Conservation (phyloP, 345 rosid species). For the Aquilaria malaccensis region DNA sequence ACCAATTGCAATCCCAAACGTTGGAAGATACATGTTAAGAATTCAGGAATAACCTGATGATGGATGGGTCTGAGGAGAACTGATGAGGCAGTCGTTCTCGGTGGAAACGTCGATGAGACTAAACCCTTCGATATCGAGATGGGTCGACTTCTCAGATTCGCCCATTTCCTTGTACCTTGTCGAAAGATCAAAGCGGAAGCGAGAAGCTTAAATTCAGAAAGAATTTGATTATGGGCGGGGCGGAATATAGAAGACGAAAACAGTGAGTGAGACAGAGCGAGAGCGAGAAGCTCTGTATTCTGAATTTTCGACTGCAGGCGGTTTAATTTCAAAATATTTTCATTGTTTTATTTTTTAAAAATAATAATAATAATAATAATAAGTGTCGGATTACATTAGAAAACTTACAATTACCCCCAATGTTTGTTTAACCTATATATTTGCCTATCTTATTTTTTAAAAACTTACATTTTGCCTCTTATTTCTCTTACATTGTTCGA, state of each 20-base stretch:
- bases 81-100: constrained; percentile 81
- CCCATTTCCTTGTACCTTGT: constrained; percentile 34
- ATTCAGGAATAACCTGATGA: constrained; percentile 33
- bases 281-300: no score
- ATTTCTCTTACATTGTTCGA: no score
- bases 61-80: constrained; percentile 28
- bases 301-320: no score
- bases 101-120: constrained; percentile 74
- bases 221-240: neutral
- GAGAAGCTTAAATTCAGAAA: neutral
- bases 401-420: no score
- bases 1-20: neutral
- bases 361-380: no score
- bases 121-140: constrained; percentile 33
- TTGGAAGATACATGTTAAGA: neutral
- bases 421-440: no score
- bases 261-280: neutral
- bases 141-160: constrained; percentile 31
- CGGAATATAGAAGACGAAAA: neutral
- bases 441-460: no score
- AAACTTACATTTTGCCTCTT: no score
- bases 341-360: no score
- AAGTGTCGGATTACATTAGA: no score
- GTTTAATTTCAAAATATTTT: no score
- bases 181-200: constrained; percentile 1